Conservation (phyloP, 2,329 filamentous ascomycete species). For the Hymenoscyphus infarciens region DNA sequence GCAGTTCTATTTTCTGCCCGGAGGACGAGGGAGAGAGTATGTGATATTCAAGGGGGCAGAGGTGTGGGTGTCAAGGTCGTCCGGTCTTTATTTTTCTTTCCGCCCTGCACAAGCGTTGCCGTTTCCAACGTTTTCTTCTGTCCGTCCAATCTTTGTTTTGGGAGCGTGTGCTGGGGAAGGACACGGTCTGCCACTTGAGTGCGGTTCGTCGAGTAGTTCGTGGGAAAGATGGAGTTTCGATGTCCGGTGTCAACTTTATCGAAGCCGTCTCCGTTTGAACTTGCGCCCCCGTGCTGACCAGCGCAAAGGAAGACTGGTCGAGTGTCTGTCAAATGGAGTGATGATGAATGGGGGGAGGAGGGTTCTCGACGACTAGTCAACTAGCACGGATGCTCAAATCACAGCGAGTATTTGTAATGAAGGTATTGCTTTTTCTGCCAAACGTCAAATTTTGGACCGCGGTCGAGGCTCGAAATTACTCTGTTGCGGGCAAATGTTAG, state of each 20-base stretch:
- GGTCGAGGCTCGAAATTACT: conserved; percentile 7
- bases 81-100: conserved; percentile 14
- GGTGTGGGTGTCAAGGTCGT: conserved; percentile 10
- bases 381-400: conserved; percentile 9
- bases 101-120: conserved; percentile 22
- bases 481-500: conserved; percentile 10
- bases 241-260: conserved; percentile 9
- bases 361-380: conserved; percentile 7
- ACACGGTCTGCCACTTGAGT: conserved; percentile 15
- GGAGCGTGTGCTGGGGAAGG: conserved; percentile 12
- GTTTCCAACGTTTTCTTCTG: conserved; percentile 18
- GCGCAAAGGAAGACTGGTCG: conserved; percentile 3
- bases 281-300: neutral
- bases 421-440: conserved; percentile 19
- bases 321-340: neutral
- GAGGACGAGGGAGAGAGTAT: neutral
- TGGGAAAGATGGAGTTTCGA: conserved; percentile 11
- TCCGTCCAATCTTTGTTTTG: conserved; percentile 28
- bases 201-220: conserved; percentile 18
- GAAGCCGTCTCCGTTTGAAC: conserved; percentile 3
- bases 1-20: conserved; percentile 15
- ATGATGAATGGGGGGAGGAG: neutral
- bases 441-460: conserved; percentile 15
- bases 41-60: neutral
- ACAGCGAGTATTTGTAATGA: conserved; percentile 12